Conservation (phyloP, 1,284 basidiomycete species). For the Cutaneotrichosporon sp. region DNA sequence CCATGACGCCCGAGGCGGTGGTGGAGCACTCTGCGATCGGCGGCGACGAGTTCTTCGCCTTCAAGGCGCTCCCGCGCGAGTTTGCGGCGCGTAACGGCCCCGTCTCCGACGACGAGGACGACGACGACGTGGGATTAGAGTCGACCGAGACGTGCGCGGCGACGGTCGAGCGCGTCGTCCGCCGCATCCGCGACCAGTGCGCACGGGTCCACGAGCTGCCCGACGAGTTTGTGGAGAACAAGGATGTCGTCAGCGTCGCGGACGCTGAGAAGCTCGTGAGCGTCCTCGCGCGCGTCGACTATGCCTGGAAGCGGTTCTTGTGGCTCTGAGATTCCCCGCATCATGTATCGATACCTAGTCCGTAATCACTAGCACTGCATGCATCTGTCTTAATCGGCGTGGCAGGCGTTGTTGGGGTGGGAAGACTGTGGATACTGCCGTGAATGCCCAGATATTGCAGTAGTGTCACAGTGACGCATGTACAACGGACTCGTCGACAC, state of each 20-base stretch:
- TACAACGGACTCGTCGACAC: no score
- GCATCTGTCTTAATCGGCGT: no score
- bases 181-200: constrained; percentile 68
- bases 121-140: constrained; percentile 57
- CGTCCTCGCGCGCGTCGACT: constrained; percentile 84
- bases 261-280: constrained; percentile 81
- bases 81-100: constrained; percentile 23
- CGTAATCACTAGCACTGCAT: not conserved
- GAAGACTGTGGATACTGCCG: no score
- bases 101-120: constrained; percentile 27
- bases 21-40: constrained; percentile 25
- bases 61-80: constrained; percentile 56
- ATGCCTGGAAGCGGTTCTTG: constrained; percentile 79
- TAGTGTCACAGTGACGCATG: no score
- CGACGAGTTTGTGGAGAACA: constrained; percentile 60
- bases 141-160: constrained; percentile 71
- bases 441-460: no score
- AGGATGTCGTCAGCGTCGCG: constrained; percentile 72
- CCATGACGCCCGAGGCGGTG: constrained; percentile 8
- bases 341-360: not conserved
- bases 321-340: constrained; percentile 63
- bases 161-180: constrained; percentile 71
- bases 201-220: constrained; percentile 55
- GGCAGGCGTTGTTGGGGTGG: no score
- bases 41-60: constrained; percentile 52